These are phyloP conservation scores for Lepidopterella palustris DNA, from an alignment of 495 filamentous ascomycete species.

Conservation along the genomic window DNA sequence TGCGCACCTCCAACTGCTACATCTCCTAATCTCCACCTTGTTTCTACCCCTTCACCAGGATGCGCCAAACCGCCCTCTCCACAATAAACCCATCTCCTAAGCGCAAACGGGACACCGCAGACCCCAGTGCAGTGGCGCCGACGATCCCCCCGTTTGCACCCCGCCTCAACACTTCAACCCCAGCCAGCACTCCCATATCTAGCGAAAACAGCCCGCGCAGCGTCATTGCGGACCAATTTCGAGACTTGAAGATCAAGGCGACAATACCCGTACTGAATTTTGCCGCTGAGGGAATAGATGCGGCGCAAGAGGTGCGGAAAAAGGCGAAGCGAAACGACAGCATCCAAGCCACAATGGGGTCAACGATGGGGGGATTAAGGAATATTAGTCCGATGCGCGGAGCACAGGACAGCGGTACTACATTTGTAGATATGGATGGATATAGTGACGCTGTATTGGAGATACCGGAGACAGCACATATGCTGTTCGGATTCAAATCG, in stretches of 20 bases:
- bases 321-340: slow-evolving; percentile 3
- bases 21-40: background rate
- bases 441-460: background rate
- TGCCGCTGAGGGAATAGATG: slow-evolving; percentile 15
- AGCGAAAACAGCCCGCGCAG: slow-evolving; percentile 21
- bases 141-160: slow-evolving; percentile 12
- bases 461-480: slow-evolving; percentile 17
- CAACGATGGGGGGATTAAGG: background rate
- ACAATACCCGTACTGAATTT: slow-evolving; percentile 9
- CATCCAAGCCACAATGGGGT: background rate
- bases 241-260: slow-evolving; percentile 13
- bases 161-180: slow-evolving; percentile 7
- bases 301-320: slow-evolving; percentile 24
- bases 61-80: background rate
- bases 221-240: slow-evolving; percentile 24
- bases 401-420: background rate
- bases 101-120: slow-evolving; percentile 25
- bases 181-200: background rate
- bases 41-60: background rate
- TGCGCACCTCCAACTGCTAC: background rate
- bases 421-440: background rate
- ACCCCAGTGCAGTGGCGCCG: slow-evolving; percentile 10
- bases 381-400: slow-evolving; percentile 1
- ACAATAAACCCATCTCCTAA: slow-evolving; percentile 20
- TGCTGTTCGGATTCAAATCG: no score